Conservation (phyloP, 768 basidiomycete species). For the Tremella fuciformis region DNA sequence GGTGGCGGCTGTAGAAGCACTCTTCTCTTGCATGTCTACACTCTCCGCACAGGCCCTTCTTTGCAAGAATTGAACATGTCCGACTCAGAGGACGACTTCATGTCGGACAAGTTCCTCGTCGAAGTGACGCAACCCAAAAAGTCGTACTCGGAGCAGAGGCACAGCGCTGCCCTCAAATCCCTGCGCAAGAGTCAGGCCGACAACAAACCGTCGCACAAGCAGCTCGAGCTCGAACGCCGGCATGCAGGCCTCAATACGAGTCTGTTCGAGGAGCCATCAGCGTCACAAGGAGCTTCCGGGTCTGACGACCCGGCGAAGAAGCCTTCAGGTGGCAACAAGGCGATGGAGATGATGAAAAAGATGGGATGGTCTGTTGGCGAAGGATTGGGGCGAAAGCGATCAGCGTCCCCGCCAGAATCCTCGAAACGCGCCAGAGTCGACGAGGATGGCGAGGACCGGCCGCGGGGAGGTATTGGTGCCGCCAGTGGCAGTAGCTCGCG, state of each 20-base stretch:
- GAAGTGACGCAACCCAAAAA: conserved; percentile 18
- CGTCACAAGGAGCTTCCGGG: neutral
- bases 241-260: conserved; percentile 38
- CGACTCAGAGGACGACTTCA: conserved; percentile 51
- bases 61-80: no score
- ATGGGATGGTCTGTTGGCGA: conserved; percentile 52
- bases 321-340: conserved; percentile 37
- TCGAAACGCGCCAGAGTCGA: conserved; percentile 20
- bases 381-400: conserved; percentile 41
- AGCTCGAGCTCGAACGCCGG: conserved; percentile 41
- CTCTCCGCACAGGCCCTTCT: no score
- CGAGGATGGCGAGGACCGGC: conserved; percentile 19
- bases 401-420: conserved; percentile 16
- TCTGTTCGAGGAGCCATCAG: conserved; percentile 33
- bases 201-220: conserved; percentile 25
- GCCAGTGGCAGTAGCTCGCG: neutral
- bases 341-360: conserved; percentile 51
- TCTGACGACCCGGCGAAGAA: neutral
- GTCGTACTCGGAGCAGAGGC: conserved; percentile 32
- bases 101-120: conserved; percentile 51
- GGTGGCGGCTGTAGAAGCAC: no score
- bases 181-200: conserved; percentile 32
- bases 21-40: no score
- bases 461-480: conserved; percentile 36
- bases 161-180: conserved; percentile 25